These are phyloP conservation scores for Deinandra increscens DNA, from an alignment of 129 eudicot species.

Conservation along the genomic window DNA sequence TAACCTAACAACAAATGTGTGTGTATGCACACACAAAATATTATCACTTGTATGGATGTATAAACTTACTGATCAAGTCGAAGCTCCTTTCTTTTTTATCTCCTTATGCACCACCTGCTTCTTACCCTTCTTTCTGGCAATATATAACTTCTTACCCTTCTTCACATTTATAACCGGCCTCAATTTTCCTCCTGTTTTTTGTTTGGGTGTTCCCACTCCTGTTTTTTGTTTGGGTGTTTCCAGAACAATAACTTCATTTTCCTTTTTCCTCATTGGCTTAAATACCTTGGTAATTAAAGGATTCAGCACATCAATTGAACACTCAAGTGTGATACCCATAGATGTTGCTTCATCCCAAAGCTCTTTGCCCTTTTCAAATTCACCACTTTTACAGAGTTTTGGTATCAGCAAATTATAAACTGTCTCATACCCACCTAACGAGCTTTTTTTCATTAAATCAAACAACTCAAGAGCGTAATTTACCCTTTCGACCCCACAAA, in stretches of 20 bases:
- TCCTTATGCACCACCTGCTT: slow-evolving; percentile 25
- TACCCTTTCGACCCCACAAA: slow-evolving; percentile 61
- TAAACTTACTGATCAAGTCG: slow-evolving; percentile 14
- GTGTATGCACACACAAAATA: neutral
- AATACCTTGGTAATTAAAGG: slow-evolving; percentile 52
- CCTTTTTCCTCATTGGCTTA: slow-evolving; percentile 39
- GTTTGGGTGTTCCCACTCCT: slow-evolving; percentile 16
- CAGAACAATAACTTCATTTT: slow-evolving; percentile 26
- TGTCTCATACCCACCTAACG: slow-evolving; percentile 50
- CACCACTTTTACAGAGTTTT: slow-evolving; percentile 54
- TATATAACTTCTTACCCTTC: slow-evolving; percentile 28
- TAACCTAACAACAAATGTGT: neutral
- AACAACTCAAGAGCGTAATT: slow-evolving; percentile 64
- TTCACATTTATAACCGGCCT: slow-evolving; percentile 20
- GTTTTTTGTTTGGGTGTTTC: slow-evolving; percentile 21
- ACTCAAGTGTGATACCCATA: slow-evolving; percentile 41
- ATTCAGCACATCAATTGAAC: slow-evolving; percentile 48
- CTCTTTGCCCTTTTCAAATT: slow-evolving; percentile 58
- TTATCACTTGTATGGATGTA: slow-evolving; percentile 5
- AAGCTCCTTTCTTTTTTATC: slow-evolving; percentile 27
- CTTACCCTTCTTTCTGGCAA: slow-evolving; percentile 24
- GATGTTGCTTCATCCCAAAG: slow-evolving; percentile 60
- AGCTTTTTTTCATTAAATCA: slow-evolving; percentile 51
- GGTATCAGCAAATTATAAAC: slow-evolving; percentile 62
- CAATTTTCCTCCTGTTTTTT: slow-evolving; percentile 15